Conservation (phyloP, 768 basidiomycete genomes). For the Termitomyces sp. region DNA sequence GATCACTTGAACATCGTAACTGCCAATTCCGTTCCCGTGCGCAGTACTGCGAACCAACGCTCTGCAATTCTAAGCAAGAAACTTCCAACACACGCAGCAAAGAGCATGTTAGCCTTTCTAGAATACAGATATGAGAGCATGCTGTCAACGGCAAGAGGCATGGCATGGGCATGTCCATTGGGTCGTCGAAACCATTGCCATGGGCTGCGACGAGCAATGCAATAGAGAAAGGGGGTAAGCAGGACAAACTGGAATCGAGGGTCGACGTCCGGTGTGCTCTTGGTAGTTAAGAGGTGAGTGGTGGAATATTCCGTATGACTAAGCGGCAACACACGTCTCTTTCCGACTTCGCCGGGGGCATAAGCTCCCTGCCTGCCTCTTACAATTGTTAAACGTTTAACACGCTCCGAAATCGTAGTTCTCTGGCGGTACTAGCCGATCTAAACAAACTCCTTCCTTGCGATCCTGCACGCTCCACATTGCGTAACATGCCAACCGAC, state of each 20-base stretch:
- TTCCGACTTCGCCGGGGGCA: too few relatives aligned
- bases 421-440: too few relatives aligned
- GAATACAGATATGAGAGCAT: constrained; percentile 68
- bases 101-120: constrained; percentile 55
- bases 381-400: too few relatives aligned
- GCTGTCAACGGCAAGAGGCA: constrained; percentile 39
- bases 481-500: too few relatives aligned
- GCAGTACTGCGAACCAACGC: too few relatives aligned
- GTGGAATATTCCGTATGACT: background rate
- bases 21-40: constrained; percentile 42
- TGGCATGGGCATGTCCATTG: constrained; percentile 57
- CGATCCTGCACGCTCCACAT: too few relatives aligned
- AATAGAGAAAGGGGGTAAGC: background rate
- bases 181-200: constrained; percentile 8
- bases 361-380: too few relatives aligned
- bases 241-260: background rate
- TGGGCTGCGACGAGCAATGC: too few relatives aligned
- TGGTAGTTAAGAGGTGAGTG: background rate
- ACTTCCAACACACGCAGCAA: constrained; percentile 74
- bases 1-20: constrained; percentile 35
- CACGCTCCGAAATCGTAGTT: background rate
- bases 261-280: background rate
- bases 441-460: too few relatives aligned
- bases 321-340: background rate
- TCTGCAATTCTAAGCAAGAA: too few relatives aligned